Percentiles rank a stretch among this genome's conserved stretches.
Conservation (phyloP, 2,329 filamentous ascomycete species). For the Lizonia empirigonia region DNA sequence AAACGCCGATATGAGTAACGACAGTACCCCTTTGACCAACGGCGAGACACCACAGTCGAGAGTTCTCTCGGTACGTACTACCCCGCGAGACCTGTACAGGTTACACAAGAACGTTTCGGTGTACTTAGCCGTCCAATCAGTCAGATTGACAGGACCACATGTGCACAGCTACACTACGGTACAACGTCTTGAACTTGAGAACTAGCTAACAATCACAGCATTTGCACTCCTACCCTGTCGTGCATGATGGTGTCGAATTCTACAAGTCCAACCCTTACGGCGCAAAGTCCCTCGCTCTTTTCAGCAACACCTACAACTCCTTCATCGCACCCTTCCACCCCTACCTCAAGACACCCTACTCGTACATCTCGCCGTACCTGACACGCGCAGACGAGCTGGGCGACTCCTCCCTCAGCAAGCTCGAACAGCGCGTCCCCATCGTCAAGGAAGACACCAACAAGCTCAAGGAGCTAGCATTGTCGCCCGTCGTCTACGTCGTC, state of each 20-base stretch:
- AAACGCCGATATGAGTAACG: slow-evolving; percentile 43
- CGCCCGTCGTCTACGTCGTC: slow-evolving; percentile 46
- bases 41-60: slow-evolving; percentile 49
- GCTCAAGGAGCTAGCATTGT: slow-evolving; percentile 43
- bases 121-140: slow-evolving; percentile 16
- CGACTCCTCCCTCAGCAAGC: slow-evolving; percentile 44
- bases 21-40: slow-evolving; percentile 43
- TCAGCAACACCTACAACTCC: slow-evolving; percentile 74
- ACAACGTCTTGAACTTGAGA: slow-evolving; percentile 1
- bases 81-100: slow-evolving; percentile 1
- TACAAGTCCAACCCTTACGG: slow-evolving; percentile 84
- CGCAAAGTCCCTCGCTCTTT: slow-evolving; percentile 78
- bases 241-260: slow-evolving; percentile 76
- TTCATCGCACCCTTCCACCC: slow-evolving; percentile 79
- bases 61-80: slow-evolving; percentile 46
- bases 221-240: slow-evolving; percentile 80
- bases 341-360: slow-evolving; percentile 78
- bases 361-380: slow-evolving; percentile 83
- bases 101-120: slow-evolving; percentile 11
- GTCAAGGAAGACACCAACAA: slow-evolving; percentile 58
- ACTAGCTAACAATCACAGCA: slow-evolving; percentile 62
- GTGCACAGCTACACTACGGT: background rate
- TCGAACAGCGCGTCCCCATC: slow-evolving; percentile 48
- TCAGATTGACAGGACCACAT: slow-evolving; percentile 1
- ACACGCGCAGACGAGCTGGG: slow-evolving; percentile 71